Conservation (phyloP, 768 basidiomycete species). For the Mycena haematopus region DNA sequence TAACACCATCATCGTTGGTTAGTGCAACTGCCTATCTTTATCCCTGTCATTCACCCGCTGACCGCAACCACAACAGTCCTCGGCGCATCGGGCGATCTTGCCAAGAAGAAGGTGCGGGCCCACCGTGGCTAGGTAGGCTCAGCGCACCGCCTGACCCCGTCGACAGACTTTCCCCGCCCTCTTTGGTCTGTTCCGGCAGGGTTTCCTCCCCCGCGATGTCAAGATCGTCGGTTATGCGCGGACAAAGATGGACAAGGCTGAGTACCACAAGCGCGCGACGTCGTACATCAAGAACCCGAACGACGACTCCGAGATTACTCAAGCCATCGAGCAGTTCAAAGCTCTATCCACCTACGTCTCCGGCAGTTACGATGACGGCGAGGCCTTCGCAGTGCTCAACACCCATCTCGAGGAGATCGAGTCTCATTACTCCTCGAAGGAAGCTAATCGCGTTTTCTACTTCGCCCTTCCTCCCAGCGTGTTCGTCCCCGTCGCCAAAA, state of each 20-base stretch:
- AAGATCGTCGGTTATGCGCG: conserved; percentile 97
- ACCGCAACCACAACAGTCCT: conserved; percentile 62
- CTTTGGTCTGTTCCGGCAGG: conserved; percentile 84
- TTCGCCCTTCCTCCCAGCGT: conserved; percentile 97
- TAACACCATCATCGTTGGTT: conserved; percentile 90
- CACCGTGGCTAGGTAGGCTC: conserved; percentile 1
- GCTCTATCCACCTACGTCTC: conserved; percentile 78
- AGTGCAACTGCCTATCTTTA: conserved; percentile 39
- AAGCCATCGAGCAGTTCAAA: conserved; percentile 85
- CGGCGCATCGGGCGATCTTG: conserved; percentile 96
- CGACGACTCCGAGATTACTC: conserved; percentile 60
- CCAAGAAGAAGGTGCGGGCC: conserved; percentile 89
- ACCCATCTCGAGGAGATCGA: conserved; percentile 83
- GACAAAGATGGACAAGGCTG: conserved; percentile 88
- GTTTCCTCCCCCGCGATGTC: conserved; percentile 80
- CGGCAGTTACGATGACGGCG: conserved; percentile 87
- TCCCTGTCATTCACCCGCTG: conserved; percentile 26
- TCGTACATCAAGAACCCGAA: conserved; percentile 85
- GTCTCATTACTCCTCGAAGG: conserved; percentile 63
- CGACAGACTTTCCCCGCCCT: conserved; percentile 92
- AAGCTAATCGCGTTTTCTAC: conserved; percentile 90
- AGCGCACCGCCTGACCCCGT: conserved; percentile 17
- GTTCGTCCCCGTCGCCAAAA: conserved; percentile 87
- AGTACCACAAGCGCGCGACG: conserved; percentile 85
- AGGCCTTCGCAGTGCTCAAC: conserved; percentile 79